Evolutionary conservation across 768 basidiomycete species (phyloP), one percentile per base, ranked within the genome.

Genomic region (button mushroom (Agaricus bisporus)): DNA sequence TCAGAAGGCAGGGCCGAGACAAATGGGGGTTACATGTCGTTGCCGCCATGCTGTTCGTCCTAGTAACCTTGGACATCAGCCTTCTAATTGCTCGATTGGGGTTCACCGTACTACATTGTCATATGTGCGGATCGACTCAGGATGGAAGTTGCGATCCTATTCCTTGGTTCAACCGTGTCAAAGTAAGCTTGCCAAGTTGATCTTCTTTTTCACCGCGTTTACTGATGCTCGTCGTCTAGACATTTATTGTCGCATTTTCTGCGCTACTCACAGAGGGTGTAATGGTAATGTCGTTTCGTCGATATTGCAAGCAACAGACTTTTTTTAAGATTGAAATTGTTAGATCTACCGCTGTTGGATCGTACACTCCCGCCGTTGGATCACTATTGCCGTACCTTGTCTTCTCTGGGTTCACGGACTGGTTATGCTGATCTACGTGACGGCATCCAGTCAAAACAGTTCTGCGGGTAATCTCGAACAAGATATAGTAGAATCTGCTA

Each of bases 311-410:
- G 12, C 3, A n/a, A 39, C 14, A 5, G 6, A 11, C 22, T 22
- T 22, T 32, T 29, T 32, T 11, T 17, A 9, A 43, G 6, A 36
- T 22, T 35, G 14, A 51, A 8, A 11, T 32, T 12, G 10, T 5
- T n/a, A 51, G 50, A 51, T 51, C 12, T 44, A 51, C 11, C 50
- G 50, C 4, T 51, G 50, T 20, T 51, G 50, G 50, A 1, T 43
- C 5, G 18, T 51, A 36, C 20, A 35, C 14, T 3, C 15, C 29
- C 28, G 28, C 11, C 29, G 32, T 15, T 35, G 32, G 32, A 14
- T 29, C 17, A 29, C n/a, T 15, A 35, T 51, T 14, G 41, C 6
- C 8, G 10, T 43, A 15, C 41, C 50, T n/a, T 9, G n/a, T 2
- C 22, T 42, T n/a, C 29, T 51, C 12, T 51, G 50, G 50, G 4